Conservation (phyloP, 345 rosid species). For the Eucalyptus dawsonii region DNA sequence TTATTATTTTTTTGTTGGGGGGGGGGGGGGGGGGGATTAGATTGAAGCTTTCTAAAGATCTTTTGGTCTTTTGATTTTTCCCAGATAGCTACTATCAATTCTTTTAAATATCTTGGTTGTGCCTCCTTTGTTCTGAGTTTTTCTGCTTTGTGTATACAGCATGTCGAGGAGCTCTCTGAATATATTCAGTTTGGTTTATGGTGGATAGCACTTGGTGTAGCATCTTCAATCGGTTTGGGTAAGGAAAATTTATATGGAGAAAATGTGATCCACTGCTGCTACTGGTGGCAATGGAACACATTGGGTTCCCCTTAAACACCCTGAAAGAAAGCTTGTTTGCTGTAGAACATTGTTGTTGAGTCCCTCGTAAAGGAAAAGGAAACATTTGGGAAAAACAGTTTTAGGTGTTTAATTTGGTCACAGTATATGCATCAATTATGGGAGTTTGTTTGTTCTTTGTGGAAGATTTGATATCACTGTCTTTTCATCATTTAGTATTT, state of each 20-base stretch:
- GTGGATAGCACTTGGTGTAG: conserved; percentile 97
- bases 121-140: background rate
- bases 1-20: too few relatives aligned
- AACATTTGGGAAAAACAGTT: background rate
- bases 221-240: conserved; percentile 99
- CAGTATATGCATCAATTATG: background rate
- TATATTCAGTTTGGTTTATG: conserved; percentile 68
- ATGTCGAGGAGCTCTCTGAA: conserved; percentile 59
- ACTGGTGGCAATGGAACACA: background rate
- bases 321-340: background rate
- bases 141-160: conserved; percentile 28
- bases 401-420: background rate
- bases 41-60: background rate
- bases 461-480: background rate
- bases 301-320: background rate
- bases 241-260: conserved; percentile 4
- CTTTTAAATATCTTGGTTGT: background rate
- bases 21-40: too few relatives aligned
- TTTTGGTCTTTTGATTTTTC: background rate
- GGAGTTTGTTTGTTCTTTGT: background rate
- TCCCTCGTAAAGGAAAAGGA: background rate
- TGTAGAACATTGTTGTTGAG: background rate
- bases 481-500: background rate
- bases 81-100: background rate
- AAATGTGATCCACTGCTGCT: background rate